Percentiles rank a stretch among this genome's conserved stretches.
Evolutionary conservation across 352 stramenopile genomes (phyloP).

Genomic region (Hyaloperonospora brassicae): DNA sequence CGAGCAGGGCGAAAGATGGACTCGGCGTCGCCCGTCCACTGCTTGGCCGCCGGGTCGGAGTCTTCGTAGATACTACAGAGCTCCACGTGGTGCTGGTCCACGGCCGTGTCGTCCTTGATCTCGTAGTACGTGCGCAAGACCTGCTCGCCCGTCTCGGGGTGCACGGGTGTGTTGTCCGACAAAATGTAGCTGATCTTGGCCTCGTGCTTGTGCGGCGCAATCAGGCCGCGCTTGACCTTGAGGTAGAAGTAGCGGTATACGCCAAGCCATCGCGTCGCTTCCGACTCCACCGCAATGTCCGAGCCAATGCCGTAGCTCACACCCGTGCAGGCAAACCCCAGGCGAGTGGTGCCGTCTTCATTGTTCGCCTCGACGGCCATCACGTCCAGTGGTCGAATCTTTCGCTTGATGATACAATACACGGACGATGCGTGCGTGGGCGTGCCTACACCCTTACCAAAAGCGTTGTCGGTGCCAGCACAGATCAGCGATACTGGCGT

Average conservation of each 20-base stretch:
- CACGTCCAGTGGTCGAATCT: conserved; percentile 71
- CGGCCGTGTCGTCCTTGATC: conserved; percentile 44
- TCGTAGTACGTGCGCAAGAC: conserved; percentile 68
- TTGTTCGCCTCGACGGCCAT: conserved; percentile 45
- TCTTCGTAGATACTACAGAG: conserved; percentile 71
- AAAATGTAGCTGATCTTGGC: conserved; percentile 70
- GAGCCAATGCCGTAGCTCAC: conserved; percentile 65
- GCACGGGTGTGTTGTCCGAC: conserved; percentile 38
- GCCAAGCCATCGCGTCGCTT: conserved; percentile 57
- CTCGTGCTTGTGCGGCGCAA: conserved; percentile 47
- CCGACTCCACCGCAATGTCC: conserved; percentile 70
- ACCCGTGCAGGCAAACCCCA: conserved; percentile 69
- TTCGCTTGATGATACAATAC: conserved; percentile 77
- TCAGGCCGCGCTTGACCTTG: conserved; percentile 56
- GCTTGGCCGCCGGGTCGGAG: conserved; percentile 31
- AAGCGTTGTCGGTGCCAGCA: conserved; percentile 72
- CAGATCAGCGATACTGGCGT: conserved; percentile 64
- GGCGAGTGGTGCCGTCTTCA: conserved; percentile 36
- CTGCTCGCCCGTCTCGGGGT: conserved; percentile 42
- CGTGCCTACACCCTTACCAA: conserved; percentile 60
- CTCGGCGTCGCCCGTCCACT: conserved; percentile 52
- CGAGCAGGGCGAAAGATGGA: conserved; percentile 53
- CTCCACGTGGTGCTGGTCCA: conserved; percentile 67
- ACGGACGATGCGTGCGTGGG: conserved; percentile 55
- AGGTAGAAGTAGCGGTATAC: conserved; percentile 69